Evolutionary conservation across 1,139 yeast species (phyloP), one percentile per base, ranked within the genome.

Genomic region (Sugiyamaella pinicola): DNA sequence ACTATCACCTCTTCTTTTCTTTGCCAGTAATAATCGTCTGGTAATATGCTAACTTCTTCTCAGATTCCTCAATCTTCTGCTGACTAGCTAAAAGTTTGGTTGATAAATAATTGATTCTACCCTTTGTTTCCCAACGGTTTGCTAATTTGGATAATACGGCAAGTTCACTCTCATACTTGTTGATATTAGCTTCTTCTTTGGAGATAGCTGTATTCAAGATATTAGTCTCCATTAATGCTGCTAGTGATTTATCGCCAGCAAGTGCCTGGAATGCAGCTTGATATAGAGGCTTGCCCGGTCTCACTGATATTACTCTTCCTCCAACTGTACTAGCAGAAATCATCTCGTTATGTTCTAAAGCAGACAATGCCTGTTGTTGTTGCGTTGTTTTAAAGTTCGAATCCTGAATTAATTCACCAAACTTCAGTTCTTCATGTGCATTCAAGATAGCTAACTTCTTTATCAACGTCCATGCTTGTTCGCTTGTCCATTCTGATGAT

Each of bases 401-500:
- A 38, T 62, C 64, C 33, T 57, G 59, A 1, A 51, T 47, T 28
- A 58, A 52, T 15, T 50, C 53, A 15, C 63, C 62, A 45, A 61
- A 43, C 7, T 51, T 34, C 6, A 56, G 50, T 24, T 55, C 52
- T 12, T 51, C 54, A 4, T 50, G 52, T n/a, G 41, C 28, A 8
- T 43, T 54, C 7, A 48, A 31, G 4, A 47, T 43, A 7, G 90
- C 79, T 44, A 93, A 74, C 41, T 78, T 60, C 63, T 86, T 86
- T 64, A 93, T 82, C 17, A 93, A 68, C 21, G 79, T 80, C 99
- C 99, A 93, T 0, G 90, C 95, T 64, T 93, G 97, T 1, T 95
- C 87, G 4, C 85, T 74, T 42, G 80, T 79, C 79, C 95, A 83
- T 15, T 80, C 80, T 22, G 73, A 74, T 28, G 72, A 65, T 9